phyloP scores from a whole-genome alignment of 352 stramenopile genomes.

The Pythium guiyangense region DNA sequence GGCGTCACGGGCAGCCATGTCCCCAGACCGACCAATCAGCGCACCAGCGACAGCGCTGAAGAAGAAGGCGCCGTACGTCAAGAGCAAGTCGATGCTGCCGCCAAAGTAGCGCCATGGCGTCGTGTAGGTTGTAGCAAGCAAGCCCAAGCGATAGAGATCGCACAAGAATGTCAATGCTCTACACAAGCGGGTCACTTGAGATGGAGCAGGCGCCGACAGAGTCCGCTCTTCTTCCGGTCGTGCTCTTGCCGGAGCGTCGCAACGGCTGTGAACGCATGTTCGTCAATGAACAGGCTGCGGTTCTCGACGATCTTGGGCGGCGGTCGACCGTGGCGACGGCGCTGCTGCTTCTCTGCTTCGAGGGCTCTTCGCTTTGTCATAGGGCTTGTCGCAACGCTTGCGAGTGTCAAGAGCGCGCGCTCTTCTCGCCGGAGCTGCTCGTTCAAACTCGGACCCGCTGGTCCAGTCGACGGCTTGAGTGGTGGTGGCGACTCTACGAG shows the following conservation, averaged over 20 bases:
- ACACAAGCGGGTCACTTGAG: constrained; percentile 17
- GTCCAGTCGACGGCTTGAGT: background rate
- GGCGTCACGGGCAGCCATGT: constrained; percentile 27
- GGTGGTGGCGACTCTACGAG: background rate
- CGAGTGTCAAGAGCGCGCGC: constrained; percentile 16
- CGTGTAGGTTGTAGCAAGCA: no score
- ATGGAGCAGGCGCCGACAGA: constrained; percentile 40
- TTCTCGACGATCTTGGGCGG: constrained; percentile 31
- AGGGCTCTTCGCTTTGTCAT: constrained; percentile 2
- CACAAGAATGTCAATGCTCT: no score
- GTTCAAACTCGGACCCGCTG: background rate
- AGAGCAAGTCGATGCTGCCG: constrained; percentile 11
- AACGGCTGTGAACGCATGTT: constrained; percentile 22
- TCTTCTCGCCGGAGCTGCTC: constrained; percentile 34
- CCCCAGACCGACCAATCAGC: constrained; percentile 44
- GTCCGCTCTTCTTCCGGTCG: constrained; percentile 27
- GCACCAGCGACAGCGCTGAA: constrained; percentile 39
- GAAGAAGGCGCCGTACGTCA: constrained; percentile 27
- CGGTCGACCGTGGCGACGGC: constrained; percentile 31
- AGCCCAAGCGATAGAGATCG: background rate
- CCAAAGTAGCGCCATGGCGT: constrained; percentile 8
- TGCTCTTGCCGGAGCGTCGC: constrained; percentile 24
- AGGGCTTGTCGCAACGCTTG: constrained; percentile 4
- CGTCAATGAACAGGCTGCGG: constrained; percentile 26
- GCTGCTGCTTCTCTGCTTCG: constrained; percentile 22